Conservation (phyloP, 169 alveolate species). For the Plasmodium coatneyi region DNA sequence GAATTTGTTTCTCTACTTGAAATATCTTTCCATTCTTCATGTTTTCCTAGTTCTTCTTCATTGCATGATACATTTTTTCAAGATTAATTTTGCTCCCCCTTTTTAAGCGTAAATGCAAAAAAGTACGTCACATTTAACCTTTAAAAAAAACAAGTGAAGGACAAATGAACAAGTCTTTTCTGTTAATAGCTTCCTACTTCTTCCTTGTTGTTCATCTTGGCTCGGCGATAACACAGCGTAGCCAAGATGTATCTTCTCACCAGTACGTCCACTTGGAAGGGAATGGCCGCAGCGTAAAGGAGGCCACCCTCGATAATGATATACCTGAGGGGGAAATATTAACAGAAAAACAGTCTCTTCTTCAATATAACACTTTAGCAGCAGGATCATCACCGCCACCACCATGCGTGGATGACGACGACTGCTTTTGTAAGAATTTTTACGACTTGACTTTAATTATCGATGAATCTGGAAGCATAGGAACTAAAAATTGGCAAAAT, state of each 20-base stretch:
- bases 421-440: slow-evolving; percentile 48
- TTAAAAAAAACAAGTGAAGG: slow-evolving; percentile 27
- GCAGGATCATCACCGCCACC: not conserved
- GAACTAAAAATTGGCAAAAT: slow-evolving; percentile 22
- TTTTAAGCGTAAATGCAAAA: slow-evolving; percentile 32
- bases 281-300: not conserved
- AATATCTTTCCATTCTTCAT: slow-evolving; percentile 2
- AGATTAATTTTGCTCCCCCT: slow-evolving; percentile 3
- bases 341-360: slow-evolving; percentile 25
- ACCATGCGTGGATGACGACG: slow-evolving; percentile 61
- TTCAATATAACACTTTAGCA: slow-evolving; percentile 7
- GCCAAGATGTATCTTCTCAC: slow-evolving; percentile 31
- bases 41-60: slow-evolving; percentile 19
- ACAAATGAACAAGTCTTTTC: slow-evolving; percentile 63
- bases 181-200: slow-evolving; percentile 40
- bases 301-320: slow-evolving; percentile 6
- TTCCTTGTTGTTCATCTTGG: slow-evolving; percentile 27
- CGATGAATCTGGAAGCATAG: slow-evolving; percentile 68
- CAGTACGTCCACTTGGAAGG: slow-evolving; percentile 7
- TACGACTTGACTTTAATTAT: slow-evolving; percentile 72
- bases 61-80: slow-evolving; percentile 23
- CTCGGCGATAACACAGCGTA: slow-evolving; percentile 7
- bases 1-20: slow-evolving; percentile 46
- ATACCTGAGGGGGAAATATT: not conserved
- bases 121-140: not conserved